phyloP scores from a whole-genome alignment of 225 moss, liverwort and hornwort genomes.

The Pseudoscleropodium purum region DNA sequence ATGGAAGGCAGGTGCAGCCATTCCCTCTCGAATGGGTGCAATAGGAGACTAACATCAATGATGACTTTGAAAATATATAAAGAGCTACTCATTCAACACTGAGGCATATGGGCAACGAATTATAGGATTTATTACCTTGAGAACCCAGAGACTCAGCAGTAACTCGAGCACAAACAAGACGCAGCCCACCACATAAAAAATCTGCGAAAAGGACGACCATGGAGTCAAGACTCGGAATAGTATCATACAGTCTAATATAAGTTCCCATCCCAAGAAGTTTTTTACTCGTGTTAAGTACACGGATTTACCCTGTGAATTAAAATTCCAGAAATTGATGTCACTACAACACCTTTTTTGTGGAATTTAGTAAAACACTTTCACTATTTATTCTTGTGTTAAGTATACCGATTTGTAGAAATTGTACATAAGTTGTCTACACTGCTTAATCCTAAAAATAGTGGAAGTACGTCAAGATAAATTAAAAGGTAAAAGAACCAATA shows the following conservation, averaged over 20 bases:
- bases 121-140: constrained; percentile 28
- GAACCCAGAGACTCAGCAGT: constrained; percentile 55
- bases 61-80: background rate
- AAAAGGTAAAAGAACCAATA: background rate
- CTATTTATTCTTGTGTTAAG: background rate
- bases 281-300: no score
- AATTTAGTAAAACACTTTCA: background rate
- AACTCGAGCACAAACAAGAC: constrained; percentile 55
- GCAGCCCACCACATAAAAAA: constrained; percentile 74
- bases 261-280: background rate
- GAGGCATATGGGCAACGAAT: background rate
- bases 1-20: background rate
- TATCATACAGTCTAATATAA: background rate
- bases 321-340: background rate
- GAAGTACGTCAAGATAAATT: background rate
- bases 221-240: background rate
- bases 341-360: no score
- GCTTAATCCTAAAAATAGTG: background rate
- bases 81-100: background rate
- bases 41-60: background rate
- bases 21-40: background rate
- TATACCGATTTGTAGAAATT: background rate
- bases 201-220: constrained; percentile 19
- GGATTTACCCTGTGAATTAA: background rate
- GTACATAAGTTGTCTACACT: background rate